phyloP scores from a whole-genome alignment of 2,329 filamentous ascomycete genomes.

The Alternaria rosae region DNA sequence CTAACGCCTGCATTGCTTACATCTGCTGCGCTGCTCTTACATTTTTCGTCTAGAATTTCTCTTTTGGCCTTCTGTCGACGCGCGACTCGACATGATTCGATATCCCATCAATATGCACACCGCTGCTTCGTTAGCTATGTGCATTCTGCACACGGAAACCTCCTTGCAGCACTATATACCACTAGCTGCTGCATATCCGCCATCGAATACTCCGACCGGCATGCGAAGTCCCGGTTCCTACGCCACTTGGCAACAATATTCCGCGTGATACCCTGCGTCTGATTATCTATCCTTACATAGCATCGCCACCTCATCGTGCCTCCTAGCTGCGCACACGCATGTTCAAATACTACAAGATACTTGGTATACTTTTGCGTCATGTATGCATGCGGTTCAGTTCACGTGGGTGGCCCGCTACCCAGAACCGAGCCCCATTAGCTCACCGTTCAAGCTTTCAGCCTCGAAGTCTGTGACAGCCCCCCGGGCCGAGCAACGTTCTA shows the following conservation, averaged over 20 bases:
- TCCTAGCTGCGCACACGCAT: not conserved
- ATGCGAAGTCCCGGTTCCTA: not conserved
- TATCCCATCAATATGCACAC: not conserved
- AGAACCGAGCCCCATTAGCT: not conserved
- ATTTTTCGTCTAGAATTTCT: not conserved
- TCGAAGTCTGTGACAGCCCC: not conserved
- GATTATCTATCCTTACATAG: not conserved
- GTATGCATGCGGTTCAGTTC: not conserved
- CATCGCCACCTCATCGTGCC: not conserved
- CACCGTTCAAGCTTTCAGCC: not conserved
- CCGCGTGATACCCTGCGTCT: not conserved
- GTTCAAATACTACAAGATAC: not conserved
- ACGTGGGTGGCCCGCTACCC: conserved; percentile 2
- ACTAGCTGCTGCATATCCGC: not conserved
- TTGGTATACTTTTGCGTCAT: not conserved
- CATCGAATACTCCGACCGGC: not conserved
- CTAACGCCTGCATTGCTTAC: not conserved
- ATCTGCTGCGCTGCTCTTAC: not conserved
- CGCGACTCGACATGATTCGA: not conserved
- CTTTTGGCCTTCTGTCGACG: not conserved
- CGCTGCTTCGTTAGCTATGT: conserved; percentile 1
- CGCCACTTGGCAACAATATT: not conserved
- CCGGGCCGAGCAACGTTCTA: not conserved
- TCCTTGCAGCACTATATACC: not conserved
- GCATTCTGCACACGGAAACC: not conserved